phyloP scores from a whole-genome alignment of 2,329 filamentous ascomycete genomes.

The Pezicula neosporulosa region DNA sequence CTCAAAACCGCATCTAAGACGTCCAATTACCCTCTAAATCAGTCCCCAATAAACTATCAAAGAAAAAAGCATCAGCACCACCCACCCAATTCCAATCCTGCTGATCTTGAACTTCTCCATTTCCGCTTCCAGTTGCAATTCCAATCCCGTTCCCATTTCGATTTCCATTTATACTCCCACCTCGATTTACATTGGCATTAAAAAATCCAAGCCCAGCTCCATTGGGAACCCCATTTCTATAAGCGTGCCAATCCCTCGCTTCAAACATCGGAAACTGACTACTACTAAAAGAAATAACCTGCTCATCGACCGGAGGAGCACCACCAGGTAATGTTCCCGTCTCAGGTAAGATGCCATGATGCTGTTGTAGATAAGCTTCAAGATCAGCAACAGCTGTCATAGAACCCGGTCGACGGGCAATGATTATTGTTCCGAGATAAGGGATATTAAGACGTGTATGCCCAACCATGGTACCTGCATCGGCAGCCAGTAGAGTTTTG shows the following conservation, averaged over 20 bases:
- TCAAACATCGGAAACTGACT: conserved; percentile 12
- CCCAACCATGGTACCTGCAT: conserved; percentile 8
- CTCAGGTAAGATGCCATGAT: not conserved
- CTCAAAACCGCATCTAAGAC: conserved; percentile 4
- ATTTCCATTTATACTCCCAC: conserved; percentile 1
- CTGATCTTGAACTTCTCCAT: conserved; percentile 1
- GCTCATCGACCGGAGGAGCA: not conserved
- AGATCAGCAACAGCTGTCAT: not conserved
- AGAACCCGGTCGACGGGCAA: conserved; percentile 13
- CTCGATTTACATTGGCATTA: not conserved
- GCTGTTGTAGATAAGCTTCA: not conserved
- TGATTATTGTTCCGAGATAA: conserved; percentile 28
- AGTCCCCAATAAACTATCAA: conserved; percentile 26
- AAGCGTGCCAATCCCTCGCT: not conserved
- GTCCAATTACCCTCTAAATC: conserved; percentile 29
- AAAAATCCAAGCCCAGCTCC: not conserved
- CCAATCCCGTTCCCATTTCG: too few relatives aligned
- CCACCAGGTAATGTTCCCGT: not conserved
- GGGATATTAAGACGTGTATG: conserved; percentile 28
- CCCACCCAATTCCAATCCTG: conserved; percentile 19
- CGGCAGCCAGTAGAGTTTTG: conserved; percentile 22
- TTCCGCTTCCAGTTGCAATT: too few relatives aligned
- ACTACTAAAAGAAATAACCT: conserved; percentile 20
- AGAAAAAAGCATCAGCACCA: conserved; percentile 24
- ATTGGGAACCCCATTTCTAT: conserved; percentile 1